Percentiles rank a stretch among this genome's conserved stretches.
Conservation (phyloP, 495 filamentous ascomycete species). For the Penicillium verhagenii region DNA sequence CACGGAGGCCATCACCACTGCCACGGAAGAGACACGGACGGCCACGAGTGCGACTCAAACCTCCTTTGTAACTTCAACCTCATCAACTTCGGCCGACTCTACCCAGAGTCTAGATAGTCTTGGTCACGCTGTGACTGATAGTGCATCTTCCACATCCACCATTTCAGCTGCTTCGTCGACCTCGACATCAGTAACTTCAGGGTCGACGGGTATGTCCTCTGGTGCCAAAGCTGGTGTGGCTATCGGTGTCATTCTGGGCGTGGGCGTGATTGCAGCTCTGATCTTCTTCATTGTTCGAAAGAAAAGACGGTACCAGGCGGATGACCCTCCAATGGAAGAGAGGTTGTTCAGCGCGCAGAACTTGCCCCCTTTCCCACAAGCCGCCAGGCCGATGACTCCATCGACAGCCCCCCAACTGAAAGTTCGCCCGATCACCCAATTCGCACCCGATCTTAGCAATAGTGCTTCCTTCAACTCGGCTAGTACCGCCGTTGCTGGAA, state of each 20-base stretch:
- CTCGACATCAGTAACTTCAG: slow-evolving; percentile 6
- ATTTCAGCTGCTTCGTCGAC: slow-evolving; percentile 19
- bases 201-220: slow-evolving; percentile 17
- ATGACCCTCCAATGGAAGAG: slow-evolving; percentile 46
- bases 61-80: slow-evolving; percentile 24
- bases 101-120: slow-evolving; percentile 17
- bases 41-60: neutral
- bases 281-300: slow-evolving; percentile 66
- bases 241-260: slow-evolving; percentile 68
- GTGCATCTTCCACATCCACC: slow-evolving; percentile 11
- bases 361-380: slow-evolving; percentile 35
- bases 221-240: slow-evolving; percentile 82
- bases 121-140: slow-evolving; percentile 11
- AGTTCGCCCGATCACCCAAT: slow-evolving; percentile 83
- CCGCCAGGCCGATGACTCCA: slow-evolving; percentile 31
- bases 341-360: slow-evolving; percentile 40
- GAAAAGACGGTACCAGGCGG: slow-evolving; percentile 59
- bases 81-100: slow-evolving; percentile 7
- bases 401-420: slow-evolving; percentile 78
- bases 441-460: slow-evolving; percentile 66
- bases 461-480: slow-evolving; percentile 28
- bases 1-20: slow-evolving; percentile 7
- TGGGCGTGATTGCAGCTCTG: slow-evolving; percentile 59
- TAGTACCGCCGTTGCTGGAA: slow-evolving; percentile 29
- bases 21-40: slow-evolving; percentile 6